Evolutionary conservation across 106 monocot genomes (phyloP).

Genomic region (Phalaenopsis aphrodite): DNA sequence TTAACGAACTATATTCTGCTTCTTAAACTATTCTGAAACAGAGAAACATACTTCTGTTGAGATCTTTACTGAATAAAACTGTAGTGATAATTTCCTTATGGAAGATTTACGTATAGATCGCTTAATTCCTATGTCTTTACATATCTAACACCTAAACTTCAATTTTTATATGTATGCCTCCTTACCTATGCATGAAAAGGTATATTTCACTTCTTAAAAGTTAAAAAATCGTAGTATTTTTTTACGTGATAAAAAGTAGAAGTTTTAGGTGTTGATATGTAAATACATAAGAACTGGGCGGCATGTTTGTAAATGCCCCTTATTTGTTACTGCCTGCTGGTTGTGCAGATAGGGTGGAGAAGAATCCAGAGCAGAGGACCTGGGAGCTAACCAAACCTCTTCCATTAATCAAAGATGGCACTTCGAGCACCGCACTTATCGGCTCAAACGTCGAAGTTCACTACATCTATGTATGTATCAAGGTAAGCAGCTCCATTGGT

Average conservation of each 20-base stretch:
- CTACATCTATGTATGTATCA: conserved; percentile 86
- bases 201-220: no score
- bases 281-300: no score
- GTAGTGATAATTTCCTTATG: not conserved
- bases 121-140: no score
- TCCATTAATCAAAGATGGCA: conserved; percentile 53
- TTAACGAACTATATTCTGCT: not conserved
- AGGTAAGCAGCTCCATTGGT: conserved; percentile 29
- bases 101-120: no score
- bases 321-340: not conserved
- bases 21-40: not conserved
- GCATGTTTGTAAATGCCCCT: no score
- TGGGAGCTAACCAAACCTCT: conserved; percentile 72
- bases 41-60: not conserved
- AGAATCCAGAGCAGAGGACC: conserved; percentile 25
- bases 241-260: no score
- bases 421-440: conserved; percentile 32
- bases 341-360: conserved; percentile 65
- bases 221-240: no score
- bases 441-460: conserved; percentile 72
- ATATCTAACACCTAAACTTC: no score
- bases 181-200: no score
- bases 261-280: no score
- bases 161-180: no score
- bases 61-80: not conserved